Conservation (phyloP, 495 filamentous ascomycete genomes). For the Tuber melanosporum region DNA sequence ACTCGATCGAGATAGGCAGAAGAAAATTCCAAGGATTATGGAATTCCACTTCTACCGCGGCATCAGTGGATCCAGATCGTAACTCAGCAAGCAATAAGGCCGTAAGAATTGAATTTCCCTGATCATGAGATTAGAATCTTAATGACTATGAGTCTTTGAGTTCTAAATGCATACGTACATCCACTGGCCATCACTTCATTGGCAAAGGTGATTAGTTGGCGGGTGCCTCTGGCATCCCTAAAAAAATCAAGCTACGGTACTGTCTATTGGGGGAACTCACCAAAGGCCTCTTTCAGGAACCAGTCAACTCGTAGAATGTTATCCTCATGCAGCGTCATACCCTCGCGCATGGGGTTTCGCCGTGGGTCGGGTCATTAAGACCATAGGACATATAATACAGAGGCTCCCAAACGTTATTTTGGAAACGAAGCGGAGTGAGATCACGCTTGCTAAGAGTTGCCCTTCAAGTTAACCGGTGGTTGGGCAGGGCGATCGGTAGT, state of each 20-base stretch:
- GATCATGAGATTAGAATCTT: neutral
- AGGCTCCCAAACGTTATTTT: neutral
- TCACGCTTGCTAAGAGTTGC: neutral
- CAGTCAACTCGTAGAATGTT: neutral
- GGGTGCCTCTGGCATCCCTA: neutral
- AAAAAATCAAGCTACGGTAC: neutral
- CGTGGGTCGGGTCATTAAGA: neutral
- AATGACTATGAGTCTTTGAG: neutral
- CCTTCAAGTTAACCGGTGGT: neutral
- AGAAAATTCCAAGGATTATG: neutral
- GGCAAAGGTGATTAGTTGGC: neutral
- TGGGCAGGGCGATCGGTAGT: neutral
- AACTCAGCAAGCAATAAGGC: neutral
- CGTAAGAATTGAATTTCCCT: neutral
- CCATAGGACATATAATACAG: neutral
- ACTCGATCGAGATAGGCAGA: neutral
- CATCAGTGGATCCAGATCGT: neutral
- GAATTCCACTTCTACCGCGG: neutral
- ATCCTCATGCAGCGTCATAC: neutral
- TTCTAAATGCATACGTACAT: neutral
- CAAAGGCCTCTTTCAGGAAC: neutral
- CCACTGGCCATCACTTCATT: neutral
- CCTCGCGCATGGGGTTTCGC: neutral
- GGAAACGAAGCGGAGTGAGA: neutral
- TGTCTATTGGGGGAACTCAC: neutral